A percentile compares a stretch with the other conserved stretches of the same genome.
phyloP scores from a whole-genome alignment of 2,329 filamentous ascomycete species.

The Calonectria ilicicola region DNA sequence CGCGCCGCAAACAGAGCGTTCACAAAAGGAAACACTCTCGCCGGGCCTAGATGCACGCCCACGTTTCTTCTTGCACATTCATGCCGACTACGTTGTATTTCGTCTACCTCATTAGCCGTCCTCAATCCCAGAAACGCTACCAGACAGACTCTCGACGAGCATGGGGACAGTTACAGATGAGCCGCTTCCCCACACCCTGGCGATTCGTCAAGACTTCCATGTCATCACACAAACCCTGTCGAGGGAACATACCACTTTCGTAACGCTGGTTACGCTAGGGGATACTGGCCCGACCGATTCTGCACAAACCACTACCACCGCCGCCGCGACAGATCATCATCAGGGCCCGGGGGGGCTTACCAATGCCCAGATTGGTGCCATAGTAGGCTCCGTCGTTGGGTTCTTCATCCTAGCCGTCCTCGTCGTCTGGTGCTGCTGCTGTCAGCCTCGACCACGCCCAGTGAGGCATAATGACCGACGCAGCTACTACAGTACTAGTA shows the following conservation, averaged over 20 bases:
- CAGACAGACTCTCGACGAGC: neutral
- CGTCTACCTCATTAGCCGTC: neutral
- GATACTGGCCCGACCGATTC: constrained; percentile 17
- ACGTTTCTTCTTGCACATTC: constrained; percentile 29
- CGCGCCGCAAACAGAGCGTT: constrained; percentile 12
- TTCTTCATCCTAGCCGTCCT: constrained; percentile 50
- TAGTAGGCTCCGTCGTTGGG: constrained; percentile 54
- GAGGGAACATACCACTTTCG: constrained; percentile 50
- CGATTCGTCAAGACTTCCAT: constrained; percentile 40
- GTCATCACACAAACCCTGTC: constrained; percentile 53
- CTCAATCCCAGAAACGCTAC: neutral
- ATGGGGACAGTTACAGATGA: constrained; percentile 14
- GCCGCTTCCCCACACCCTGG: constrained; percentile 29
- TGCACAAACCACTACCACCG: constrained; percentile 2
- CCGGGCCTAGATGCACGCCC: neutral
- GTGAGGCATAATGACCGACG: constrained; percentile 10
- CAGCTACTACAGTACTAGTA: constrained; percentile 32
- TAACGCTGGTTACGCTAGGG: constrained; percentile 49
- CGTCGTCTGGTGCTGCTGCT: constrained; percentile 46
- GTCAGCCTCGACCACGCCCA: constrained; percentile 21
- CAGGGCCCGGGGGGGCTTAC: constrained; percentile 42
- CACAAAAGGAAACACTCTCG: constrained; percentile 32
- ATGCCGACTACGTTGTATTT: constrained; percentile 13
- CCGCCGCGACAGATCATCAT: constrained; percentile 28
- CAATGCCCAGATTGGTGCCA: constrained; percentile 53